Evolutionary conservation across 2,329 filamentous ascomycete species (phyloP).

Genomic region (Cladosporium sp.): DNA sequence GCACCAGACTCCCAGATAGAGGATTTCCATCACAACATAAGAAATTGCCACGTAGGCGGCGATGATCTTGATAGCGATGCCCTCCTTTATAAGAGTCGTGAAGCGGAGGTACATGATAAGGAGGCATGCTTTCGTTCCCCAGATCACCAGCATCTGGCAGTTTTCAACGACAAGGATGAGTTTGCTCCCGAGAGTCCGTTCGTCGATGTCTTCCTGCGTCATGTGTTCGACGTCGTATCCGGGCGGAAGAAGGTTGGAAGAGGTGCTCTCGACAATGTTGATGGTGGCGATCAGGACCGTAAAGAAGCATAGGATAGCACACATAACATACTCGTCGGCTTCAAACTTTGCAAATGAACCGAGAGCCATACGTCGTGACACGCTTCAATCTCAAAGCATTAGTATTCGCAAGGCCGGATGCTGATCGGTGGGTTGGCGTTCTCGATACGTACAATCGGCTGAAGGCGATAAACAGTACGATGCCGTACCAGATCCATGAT

Average conservation of each 20-base stretch:
- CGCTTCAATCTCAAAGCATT: conserved; percentile 24
- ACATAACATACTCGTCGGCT: conserved; percentile 57
- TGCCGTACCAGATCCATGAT: conserved; percentile 45
- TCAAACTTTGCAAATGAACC: conserved; percentile 46
- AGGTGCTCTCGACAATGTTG: conserved; percentile 38
- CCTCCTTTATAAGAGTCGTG: conserved; percentile 33
- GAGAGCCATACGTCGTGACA: conserved; percentile 43
- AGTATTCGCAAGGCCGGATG: neutral
- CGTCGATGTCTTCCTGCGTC: conserved; percentile 22
- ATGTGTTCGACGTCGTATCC: conserved; percentile 43
- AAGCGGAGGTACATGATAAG: conserved; percentile 36
- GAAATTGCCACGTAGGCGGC: conserved; percentile 31
- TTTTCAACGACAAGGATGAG: conserved; percentile 37
- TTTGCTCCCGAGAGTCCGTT: conserved; percentile 34
- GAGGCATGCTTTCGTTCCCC: conserved; percentile 35
- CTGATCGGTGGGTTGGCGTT: neutral
- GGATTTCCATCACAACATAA: conserved; percentile 37
- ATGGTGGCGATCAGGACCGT: conserved; percentile 48
- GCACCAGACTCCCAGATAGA: conserved; percentile 40
- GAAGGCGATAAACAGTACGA: conserved; percentile 37
- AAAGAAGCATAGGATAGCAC: conserved; percentile 46
- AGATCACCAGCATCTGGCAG: conserved; percentile 33
- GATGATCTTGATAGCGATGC: conserved; percentile 32
- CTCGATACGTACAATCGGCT: conserved; percentile 41
- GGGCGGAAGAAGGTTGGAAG: conserved; percentile 41